Base-by-base conservation (phyloP, 805 yeast genomes). In the Candida glaebosa region DNA sequence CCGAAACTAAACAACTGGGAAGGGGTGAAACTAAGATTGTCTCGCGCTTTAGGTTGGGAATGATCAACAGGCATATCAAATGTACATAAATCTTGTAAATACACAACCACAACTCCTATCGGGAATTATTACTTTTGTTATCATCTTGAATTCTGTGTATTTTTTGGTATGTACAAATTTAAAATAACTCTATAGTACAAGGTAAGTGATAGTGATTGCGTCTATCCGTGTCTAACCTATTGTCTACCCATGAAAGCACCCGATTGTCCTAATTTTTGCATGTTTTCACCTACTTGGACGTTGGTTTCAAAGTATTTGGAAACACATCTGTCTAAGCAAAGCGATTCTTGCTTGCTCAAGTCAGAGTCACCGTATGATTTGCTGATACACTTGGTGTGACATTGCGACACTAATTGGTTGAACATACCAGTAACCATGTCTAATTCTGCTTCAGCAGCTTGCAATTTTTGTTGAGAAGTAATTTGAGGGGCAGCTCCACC, bases 401-500 rank as follows among this genome's bases (percentile, higher is more conserved):
- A 90, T 53, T 87, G 84, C 56, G 84, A 90, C 18, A 89, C 95
- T 56, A 90, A 73, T 57, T 82, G 78, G 79, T 91, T 91, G 80
- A 91, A 91, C 97, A 91, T 89, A 54, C 93, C 96, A 31, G 97
- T 90, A 54, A 91, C 96, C 82, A 93, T 84, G 65, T 91, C 99
- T 52, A 91, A 77, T 67, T 91, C 99, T 43, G 96, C 87, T 70
- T 91, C 98, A 39, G 99, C 99, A 51, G 96, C 96, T 57, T 76
- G 76, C 47, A 86, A 73, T 63, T 86, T 86, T 63, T 84, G 89
- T 49, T 82, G 84, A 31, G 88, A 76, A 18, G 84, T 72, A 49
- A 81, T 58, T 61, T 82, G 87, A 49, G 91, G 90, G 51, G 84
- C 75, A 45, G 79, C 75, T 48, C 83, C 84, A 50, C 90, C 90